Conservation (phyloP, 2,329 filamentous ascomycete genomes). For the Claviceps cyperi region DNA sequence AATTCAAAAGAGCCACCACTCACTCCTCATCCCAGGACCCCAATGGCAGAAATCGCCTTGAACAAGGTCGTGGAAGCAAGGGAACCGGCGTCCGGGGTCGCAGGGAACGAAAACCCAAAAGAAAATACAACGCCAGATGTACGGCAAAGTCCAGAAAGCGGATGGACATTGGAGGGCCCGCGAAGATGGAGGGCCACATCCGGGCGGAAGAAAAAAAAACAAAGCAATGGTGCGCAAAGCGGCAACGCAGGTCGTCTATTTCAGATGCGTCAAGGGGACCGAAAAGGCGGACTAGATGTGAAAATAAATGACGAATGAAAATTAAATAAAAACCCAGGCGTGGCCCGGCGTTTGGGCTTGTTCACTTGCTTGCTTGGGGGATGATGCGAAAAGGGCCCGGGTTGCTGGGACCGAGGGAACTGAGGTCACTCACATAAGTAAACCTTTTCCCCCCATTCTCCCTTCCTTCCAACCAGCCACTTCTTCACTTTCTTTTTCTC, state of each 20-base stretch:
- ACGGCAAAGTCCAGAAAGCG: background rate
- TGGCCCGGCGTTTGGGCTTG: conserved; percentile 4
- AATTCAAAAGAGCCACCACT: conserved; percentile 5
- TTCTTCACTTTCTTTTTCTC: conserved; percentile 12
- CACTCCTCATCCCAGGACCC: conserved; percentile 2
- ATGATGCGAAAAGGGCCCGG: conserved; percentile 5
- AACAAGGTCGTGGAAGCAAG: background rate
- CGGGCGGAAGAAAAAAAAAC: background rate
- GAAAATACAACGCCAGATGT: background rate
- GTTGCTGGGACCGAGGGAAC: conserved; percentile 6
- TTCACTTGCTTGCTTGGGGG: conserved; percentile 3
- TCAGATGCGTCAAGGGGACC: background rate
- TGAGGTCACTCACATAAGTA: conserved; percentile 20
- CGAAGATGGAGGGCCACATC: background rate
- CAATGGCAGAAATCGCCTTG: background rate
- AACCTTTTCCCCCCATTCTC: conserved; percentile 19
- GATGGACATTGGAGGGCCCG: background rate
- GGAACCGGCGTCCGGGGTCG: background rate
- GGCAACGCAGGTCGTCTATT: background rate
- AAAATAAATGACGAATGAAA: background rate
- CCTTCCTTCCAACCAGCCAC: conserved; percentile 12
- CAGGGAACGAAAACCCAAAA: background rate
- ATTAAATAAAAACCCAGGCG: background rate
- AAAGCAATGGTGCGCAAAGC: background rate
- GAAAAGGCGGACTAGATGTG: background rate